Base-by-base conservation (phyloP, 2,329 filamentous ascomycete genomes). In the Corinectria fuckeliana region DNA sequence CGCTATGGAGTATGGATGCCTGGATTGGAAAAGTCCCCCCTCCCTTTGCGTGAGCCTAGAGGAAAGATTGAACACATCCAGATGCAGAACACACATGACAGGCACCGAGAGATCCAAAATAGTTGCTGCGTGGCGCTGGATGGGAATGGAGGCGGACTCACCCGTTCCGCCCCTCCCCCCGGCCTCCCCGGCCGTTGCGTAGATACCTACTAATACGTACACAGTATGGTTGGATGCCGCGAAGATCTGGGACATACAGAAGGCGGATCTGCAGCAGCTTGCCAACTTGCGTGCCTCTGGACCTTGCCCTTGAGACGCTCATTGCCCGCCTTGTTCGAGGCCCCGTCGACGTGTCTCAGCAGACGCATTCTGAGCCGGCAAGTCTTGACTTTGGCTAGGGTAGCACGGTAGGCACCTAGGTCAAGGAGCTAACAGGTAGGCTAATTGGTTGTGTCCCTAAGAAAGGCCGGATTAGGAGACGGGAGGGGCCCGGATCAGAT, bases 91-190 rank as follows among this genome's bases (percentile, higher is more conserved):
- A 32, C 13, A 32, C 4, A 32, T 32, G 30, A 14, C 30, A 14
- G 4, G 30, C 4, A 21, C 36, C 14, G 36, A 28, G 26, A 8
- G 26, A 9, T 8, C 26, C 26, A 10, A 28, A 28, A n/a, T n/a
- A n/a, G n/a, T 10, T 11, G 11, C 20, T 16, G 18, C 13, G 38
- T 41, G 38, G 18, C 20, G 18, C 50, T 53, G 50, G 39, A 53
- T 55, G 51, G n/a, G 23, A 36, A 38, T 48, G 45, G n/a, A 48
- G 51, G 51, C 51, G 51, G 42, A 39, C 30, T 26, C 23, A 25
- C 42, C 50, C 51, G 42, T 55, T 41, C 51, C 25, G 51, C 42
- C 51, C 23, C 42, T 18, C 51, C 21, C 42, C 23, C 51, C 21
- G 42, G n/a, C 16, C 51, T 20, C 34, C 10, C 25, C 16, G 23